Base-by-base conservation (phyloP, 2,329 filamentous ascomycete species). In the Penicillium digitatum region DNA sequence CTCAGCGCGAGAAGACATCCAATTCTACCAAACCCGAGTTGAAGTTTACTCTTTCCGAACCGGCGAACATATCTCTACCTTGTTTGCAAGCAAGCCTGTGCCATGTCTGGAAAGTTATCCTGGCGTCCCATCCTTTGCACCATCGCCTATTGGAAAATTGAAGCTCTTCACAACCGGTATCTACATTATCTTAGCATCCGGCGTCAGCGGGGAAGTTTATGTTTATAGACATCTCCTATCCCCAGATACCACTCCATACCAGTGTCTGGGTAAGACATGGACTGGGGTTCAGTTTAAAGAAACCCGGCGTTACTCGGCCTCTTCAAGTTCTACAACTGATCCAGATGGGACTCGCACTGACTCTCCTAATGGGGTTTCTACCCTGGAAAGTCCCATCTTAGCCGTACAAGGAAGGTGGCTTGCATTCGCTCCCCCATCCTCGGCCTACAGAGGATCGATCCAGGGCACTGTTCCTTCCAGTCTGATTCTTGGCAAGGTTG, bases 211-310 rank as follows among this genome's bases (percentile, higher is more conserved):
- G 12, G 93, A 97, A 74, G 86, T 93, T 43, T 96, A 88, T 80
- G 78, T 96, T 8, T 97, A 87, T 81, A 69, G 78, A 31, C 59
- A 71, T 50, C 63, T 58, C 35, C 57, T 53, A 24, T 60, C 62
- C 43, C 62, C 61, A 14, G 55, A 57, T 16, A 54, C 58, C 11
- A 60, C 58, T 31, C 56, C 59, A 14, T 87, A 84, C 67, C 77
- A 78, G 55, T 96, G 91, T 65, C 79, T 94, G 52, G 92, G 87
- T 20, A 99, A 99, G 74, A 77, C 95, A 18, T 99, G 94, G 94
- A 96, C 94, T 0, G 87, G 86, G 42, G 78, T 96, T 27, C 89
- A 94, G 67, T 82, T 70, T 14, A 69, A 68, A 40, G 69, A 76
- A 48, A 59, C 65, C 27, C 71, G 77, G 45, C 71, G 77, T 55